Evolutionary conservation across 208 protist species (phyloP), one percentile per base, ranked within the genome.

Genomic region (Blechomonas ayalai): DNA sequence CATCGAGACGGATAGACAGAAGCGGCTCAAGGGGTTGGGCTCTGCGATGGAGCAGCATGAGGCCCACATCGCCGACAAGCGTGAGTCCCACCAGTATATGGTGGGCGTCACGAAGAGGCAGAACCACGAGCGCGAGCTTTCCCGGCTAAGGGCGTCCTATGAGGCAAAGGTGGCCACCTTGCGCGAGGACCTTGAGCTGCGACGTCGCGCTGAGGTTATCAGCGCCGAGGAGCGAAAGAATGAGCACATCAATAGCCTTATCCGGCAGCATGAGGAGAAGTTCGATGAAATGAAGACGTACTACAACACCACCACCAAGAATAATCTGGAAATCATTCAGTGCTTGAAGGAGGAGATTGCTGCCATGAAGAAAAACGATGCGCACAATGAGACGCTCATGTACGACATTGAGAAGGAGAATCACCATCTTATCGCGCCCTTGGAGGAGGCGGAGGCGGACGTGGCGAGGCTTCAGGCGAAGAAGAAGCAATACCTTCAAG

Each of bases 271-370:
- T 68, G 89, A 97, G 62, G 65, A 71, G 25, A 92, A 97, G 18
- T 98, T 98, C 63, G 59, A 58, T 24, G 93, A 98, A 59, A 98
- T 98, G 77, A 99, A 98, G 70, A 63, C 67, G 3, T 99, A 98
- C 83, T 99, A 99, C 77, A 97, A 97, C 53, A 88, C 95, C 58
- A 98, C 98, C 58, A 99, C 96, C 0, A 90, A 81, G 37, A 98
- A 97, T 70, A 98, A 98, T 69, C 51, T 99, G 10, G 95, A 97
- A 31, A 94, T 99, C 20, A 99, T 99, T 59, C 83, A 96, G 43
- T 97, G 87, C 1, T 73, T 98, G 5, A 98, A 98, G 73, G 92
- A 95, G 27, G 85, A 97, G 58, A 91, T 97, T 41, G 91, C 73
- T 39, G 77, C 89, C 13, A 96, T 97, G 96, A 95, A 95, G 59